Conservation (phyloP, 495 filamentous ascomycete species). For the Xanthoparmelia taractica region DNA sequence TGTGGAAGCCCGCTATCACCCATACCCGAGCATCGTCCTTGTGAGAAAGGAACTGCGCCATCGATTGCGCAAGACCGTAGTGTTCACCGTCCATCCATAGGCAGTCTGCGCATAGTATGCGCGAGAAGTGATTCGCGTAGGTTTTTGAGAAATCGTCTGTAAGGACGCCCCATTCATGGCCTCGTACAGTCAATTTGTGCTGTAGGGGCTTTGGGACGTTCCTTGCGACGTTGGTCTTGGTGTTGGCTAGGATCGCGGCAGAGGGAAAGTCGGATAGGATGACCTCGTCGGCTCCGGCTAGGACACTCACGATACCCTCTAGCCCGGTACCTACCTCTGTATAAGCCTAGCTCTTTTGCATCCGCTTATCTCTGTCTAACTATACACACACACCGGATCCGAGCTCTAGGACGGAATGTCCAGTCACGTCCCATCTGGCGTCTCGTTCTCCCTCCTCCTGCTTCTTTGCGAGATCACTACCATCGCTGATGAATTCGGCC, state of each 20-base stretch:
- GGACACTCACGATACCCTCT: conserved; percentile 56
- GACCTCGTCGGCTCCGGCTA: conserved; percentile 57
- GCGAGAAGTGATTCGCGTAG: conserved; percentile 49
- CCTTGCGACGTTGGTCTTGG: conserved; percentile 51
- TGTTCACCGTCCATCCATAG: conserved; percentile 82
- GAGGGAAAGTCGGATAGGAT: conserved; percentile 73
- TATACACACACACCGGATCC: conserved; percentile 54
- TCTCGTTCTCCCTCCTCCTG: conserved; percentile 17
- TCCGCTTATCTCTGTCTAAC: background rate
- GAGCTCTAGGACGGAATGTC: conserved; percentile 50
- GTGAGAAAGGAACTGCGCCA: conserved; percentile 58
- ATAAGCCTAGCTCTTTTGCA: conserved; percentile 7
- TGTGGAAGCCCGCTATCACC: conserved; percentile 76
- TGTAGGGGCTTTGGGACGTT: conserved; percentile 38
- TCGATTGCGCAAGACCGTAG: conserved; percentile 57
- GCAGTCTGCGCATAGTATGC: conserved; percentile 75
- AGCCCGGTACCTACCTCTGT: conserved; percentile 58
- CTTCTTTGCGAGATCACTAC: conserved; percentile 20
- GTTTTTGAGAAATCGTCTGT: conserved; percentile 44
- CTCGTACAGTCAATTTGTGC: conserved; percentile 40
- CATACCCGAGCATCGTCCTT: conserved; percentile 48
- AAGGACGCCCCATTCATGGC: conserved; percentile 69
- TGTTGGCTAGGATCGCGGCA: conserved; percentile 49
- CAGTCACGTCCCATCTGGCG: conserved; percentile 42
- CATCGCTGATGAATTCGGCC: conserved; percentile 57